Conservation (phyloP, 2,329 filamentous ascomycete genomes). For the Colletotrichum horii region DNA sequence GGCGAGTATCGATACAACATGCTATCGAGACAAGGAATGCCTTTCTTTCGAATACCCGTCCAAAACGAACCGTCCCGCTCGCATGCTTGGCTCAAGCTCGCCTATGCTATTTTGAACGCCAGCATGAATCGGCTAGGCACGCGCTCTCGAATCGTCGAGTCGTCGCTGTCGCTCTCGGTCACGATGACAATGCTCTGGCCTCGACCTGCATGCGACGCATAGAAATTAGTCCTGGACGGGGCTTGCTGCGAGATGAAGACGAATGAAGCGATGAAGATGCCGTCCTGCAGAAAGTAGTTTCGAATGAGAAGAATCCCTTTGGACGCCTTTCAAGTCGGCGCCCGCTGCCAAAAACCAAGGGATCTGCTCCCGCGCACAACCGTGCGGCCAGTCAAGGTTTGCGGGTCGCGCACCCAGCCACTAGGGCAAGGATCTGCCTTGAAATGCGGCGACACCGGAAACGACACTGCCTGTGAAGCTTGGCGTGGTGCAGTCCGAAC, state of each 20-base stretch:
- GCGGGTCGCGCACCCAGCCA: conserved; percentile 1
- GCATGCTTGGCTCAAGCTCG: neutral
- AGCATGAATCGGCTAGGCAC: neutral
- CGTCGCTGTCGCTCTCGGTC: neutral
- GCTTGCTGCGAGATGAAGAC: neutral
- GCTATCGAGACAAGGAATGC: neutral
- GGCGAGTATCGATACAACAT: conserved; percentile 10
- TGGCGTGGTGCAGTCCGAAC: neutral
- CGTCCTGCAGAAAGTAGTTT: neutral
- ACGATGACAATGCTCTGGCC: neutral
- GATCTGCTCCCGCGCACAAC: conserved; percentile 4
- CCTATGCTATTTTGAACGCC: neutral
- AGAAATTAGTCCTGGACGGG: neutral
- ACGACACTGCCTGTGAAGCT: neutral
- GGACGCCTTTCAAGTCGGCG: neutral
- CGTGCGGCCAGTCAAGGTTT: conserved; percentile 7
- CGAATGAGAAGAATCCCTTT: neutral
- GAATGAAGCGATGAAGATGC: neutral
- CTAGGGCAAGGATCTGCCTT: conserved; percentile 2
- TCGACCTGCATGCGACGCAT: neutral
- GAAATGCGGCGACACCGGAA: conserved; percentile 4
- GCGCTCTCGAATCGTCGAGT: neutral
- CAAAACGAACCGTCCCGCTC: neutral
- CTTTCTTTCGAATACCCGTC: neutral
- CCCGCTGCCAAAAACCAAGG: neutral